These are phyloP conservation scores for Epichloe aotearoae DNA, from an alignment of 2,329 filamentous ascomycete species.

Conservation along the genomic window DNA sequence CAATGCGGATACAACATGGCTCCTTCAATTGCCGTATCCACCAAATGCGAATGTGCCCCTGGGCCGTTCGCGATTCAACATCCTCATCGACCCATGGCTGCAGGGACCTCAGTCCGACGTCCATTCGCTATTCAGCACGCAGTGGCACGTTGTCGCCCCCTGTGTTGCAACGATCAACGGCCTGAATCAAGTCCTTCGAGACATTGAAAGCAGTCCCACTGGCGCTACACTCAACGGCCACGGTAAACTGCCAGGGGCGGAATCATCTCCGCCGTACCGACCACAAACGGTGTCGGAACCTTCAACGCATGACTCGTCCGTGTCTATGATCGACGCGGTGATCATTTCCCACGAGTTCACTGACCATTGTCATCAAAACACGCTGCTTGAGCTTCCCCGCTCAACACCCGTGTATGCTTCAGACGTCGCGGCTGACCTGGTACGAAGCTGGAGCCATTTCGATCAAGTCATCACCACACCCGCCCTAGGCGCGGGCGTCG, in stretches of 20 bases:
- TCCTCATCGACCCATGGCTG: conserved; percentile 55
- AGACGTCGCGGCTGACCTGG: conserved; percentile 41
- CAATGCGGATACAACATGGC: conserved; percentile 55
- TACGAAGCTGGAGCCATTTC: conserved; percentile 47
- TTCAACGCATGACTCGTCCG: not conserved
- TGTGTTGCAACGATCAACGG: conserved; percentile 40
- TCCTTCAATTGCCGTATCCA: conserved; percentile 49
- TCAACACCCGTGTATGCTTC: conserved; percentile 47
- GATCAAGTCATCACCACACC: conserved; percentile 36
- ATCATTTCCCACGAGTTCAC: conserved; percentile 54
- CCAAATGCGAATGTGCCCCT: conserved; percentile 24
- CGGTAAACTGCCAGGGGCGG: not conserved
- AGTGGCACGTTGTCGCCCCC: conserved; percentile 45
- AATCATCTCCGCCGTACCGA: not conserved
- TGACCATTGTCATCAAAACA: conserved; percentile 52
- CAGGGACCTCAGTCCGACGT: conserved; percentile 49
- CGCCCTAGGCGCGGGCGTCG: conserved; percentile 22
- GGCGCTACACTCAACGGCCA: not conserved
- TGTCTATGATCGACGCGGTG: conserved; percentile 41
- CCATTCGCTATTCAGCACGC: conserved; percentile 50
- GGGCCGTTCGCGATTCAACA: conserved; percentile 43
- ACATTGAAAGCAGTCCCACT: conserved; percentile 26
- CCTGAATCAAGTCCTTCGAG: conserved; percentile 36
- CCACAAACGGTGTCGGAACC: conserved; percentile 5
- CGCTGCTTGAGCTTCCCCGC: conserved; percentile 37